Evolutionary conservation across 768 basidiomycete genomes (phyloP).

Genomic region (Boletus huronensis): DNA sequence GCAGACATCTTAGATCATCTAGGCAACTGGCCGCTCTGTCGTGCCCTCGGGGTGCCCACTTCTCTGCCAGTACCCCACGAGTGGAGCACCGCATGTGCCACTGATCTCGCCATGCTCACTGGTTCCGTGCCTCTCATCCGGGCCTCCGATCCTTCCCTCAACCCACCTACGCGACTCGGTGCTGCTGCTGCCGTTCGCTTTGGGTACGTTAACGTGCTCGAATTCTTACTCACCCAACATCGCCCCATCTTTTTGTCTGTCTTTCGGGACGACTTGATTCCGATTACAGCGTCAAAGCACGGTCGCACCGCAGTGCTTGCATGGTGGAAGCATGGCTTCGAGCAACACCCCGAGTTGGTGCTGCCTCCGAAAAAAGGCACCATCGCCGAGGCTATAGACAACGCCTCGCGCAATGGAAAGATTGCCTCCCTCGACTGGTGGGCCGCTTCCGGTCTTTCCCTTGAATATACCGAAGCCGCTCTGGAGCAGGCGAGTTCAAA

Average conservation of each 20-base stretch:
- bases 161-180: slow-evolving; percentile 68
- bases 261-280: slow-evolving; percentile 67
- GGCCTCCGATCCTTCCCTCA: slow-evolving; percentile 49
- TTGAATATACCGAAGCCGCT: slow-evolving; percentile 77
- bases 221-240: slow-evolving; percentile 66
- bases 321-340: slow-evolving; percentile 75
- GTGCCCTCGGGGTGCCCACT: slow-evolving; percentile 72
- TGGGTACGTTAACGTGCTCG: slow-evolving; percentile 71
- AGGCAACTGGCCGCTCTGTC: slow-evolving; percentile 82
- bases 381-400: slow-evolving; percentile 70
- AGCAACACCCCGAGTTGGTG: slow-evolving; percentile 58
- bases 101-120: slow-evolving; percentile 71
- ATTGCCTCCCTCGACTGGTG: slow-evolving; percentile 80
- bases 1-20: slow-evolving; percentile 75
- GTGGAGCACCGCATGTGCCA: slow-evolving; percentile 67
- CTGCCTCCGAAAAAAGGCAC: slow-evolving; percentile 51
- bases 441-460: slow-evolving; percentile 56
- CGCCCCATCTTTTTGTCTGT: slow-evolving; percentile 59
- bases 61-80: slow-evolving; percentile 60
- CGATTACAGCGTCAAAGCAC: slow-evolving; percentile 72
- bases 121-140: slow-evolving; percentile 59
- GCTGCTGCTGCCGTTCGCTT: slow-evolving; percentile 67
- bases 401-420: slow-evolving; percentile 74
- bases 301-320: slow-evolving; percentile 69
- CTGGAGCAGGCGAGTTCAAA: slow-evolving; percentile 78